A percentile compares a stretch with the other conserved stretches of the same genome.
Evolutionary conservation across 2,329 filamentous ascomycete genomes (phyloP).

Genomic region (Didymellaceae sp.): DNA sequence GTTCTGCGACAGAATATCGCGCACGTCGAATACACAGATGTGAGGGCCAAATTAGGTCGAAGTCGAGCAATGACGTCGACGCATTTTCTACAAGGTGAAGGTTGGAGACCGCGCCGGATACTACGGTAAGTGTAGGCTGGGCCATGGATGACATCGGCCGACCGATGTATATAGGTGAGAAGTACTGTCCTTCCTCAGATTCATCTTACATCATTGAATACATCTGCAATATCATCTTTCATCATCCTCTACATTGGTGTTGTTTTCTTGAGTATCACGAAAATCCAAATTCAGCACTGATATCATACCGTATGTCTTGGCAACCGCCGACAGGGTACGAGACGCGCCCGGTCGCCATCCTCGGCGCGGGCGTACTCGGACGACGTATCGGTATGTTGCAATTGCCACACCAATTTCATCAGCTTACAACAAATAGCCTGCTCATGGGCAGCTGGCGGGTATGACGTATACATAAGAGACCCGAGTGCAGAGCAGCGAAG

Average conservation of each 20-base stretch:
- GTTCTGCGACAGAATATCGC: not conserved
- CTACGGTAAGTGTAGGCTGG: conserved; percentile 5
- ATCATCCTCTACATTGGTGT: not conserved
- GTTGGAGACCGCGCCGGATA: conserved; percentile 9
- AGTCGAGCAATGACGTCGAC: conserved; percentile 6
- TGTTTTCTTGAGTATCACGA: not conserved
- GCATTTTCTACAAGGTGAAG: not conserved
- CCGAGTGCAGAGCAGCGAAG: conserved; percentile 44
- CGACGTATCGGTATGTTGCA: conserved; percentile 17
- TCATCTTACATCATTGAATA: not conserved
- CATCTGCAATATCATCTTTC: not conserved
- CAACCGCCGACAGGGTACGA: conserved; percentile 9
- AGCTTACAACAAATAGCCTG: conserved; percentile 9
- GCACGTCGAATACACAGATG: not conserved
- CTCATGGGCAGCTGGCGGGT: conserved; percentile 52
- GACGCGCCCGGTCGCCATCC: conserved; percentile 18
- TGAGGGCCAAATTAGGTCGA: not conserved
- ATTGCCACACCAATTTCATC: not conserved
- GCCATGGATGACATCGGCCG: conserved; percentile 2
- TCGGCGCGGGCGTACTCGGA: conserved; percentile 28
- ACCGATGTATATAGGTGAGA: conserved; percentile 6
- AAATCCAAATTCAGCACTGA: not conserved
- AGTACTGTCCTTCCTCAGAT: not conserved
- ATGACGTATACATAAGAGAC: conserved; percentile 54
- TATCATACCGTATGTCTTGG: conserved; percentile 8